Evolutionary conservation across 2,329 filamentous ascomycete genomes (phyloP), one percentile per base, ranked within the genome.

Genomic region (Exophiala phaeomuriformis): DNA sequence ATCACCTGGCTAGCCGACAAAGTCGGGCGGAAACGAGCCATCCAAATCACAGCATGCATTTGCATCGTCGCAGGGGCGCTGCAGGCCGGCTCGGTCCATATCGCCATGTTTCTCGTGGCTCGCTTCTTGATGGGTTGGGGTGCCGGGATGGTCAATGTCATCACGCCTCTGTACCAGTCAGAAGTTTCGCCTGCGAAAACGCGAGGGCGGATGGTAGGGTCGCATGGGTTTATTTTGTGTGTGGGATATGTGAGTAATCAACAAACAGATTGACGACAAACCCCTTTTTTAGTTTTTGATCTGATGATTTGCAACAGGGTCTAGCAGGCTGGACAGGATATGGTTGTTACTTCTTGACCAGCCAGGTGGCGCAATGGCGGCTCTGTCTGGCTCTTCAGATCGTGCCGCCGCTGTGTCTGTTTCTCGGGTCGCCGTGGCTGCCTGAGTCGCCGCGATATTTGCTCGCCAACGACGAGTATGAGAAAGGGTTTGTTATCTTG

Each of bases 201-300:
- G 37, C 69, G 72, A 3, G 72, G 72, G 32, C 72, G 70, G 68
- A 50, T 56, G 50, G 54, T 56, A 9, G 54, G 54, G 27, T 52
- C 49, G 7, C 53, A 56, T 33, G 53, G 53, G 5, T 56, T 56
- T 35, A 40, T 56, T 10, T 42, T 56, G 10, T 56, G 53, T 30
- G 46, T 56, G 7, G 49, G 49, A 40, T 56, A 56, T 37, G 53
- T 56, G 19, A 43, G 49, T 30, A 10, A 40, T 42, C 27, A 8
- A 42, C 39, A 19, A 19, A 19, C 27, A 1, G 7, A 7, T 36
- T 36, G 7, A 7, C 33, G n/a, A 36, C 7, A 36, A 36, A n/a
- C 7, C 33, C 33, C n/a, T 7, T 36, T 36, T 36, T 36, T n/a
- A 1, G 7, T 36, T 7, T 7, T n/a, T n/a, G n/a, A 36, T 36